Percentiles rank a stretch among this genome's conserved stretches.
phyloP scores from a whole-genome alignment of 2,329 filamentous ascomycete genomes.

The Colletotrichum sp. region DNA sequence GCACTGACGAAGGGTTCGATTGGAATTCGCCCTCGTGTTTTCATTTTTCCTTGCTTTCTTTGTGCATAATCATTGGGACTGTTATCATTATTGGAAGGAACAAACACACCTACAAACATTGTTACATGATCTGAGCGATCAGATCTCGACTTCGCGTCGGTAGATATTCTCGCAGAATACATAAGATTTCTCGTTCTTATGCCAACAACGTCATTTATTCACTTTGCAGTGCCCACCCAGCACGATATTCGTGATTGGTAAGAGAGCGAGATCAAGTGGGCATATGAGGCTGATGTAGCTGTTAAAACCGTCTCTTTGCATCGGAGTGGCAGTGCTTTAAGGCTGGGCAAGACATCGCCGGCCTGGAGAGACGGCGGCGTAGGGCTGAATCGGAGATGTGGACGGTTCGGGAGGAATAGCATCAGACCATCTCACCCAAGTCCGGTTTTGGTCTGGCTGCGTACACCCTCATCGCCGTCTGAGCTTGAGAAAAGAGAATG shows the following conservation, averaged over 20 bases:
- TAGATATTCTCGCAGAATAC: neutral
- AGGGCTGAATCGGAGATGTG: slow-evolving; percentile 10
- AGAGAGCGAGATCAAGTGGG: neutral
- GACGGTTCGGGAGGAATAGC: neutral
- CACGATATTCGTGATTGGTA: neutral
- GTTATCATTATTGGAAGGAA: neutral
- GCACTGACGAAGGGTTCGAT: neutral
- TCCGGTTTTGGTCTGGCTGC: neutral
- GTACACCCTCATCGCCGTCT: neutral
- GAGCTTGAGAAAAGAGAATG: neutral
- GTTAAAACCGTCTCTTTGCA: neutral
- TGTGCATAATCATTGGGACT: neutral
- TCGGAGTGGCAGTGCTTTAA: neutral
- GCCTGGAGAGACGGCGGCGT: neutral
- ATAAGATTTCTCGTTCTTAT: neutral
- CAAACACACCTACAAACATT: neutral
- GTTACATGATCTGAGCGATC: neutral
- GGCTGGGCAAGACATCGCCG: neutral
- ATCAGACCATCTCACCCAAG: neutral
- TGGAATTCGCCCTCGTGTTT: neutral
- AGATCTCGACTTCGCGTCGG: neutral
- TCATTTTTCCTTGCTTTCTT: neutral
- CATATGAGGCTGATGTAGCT: neutral
- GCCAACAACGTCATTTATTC: neutral
- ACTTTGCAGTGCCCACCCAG: too few relatives aligned